Evolutionary conservation across 768 basidiomycete species (phyloP), one percentile per base, ranked within the genome.

Genomic region (Cyclocybe cylindracea): DNA sequence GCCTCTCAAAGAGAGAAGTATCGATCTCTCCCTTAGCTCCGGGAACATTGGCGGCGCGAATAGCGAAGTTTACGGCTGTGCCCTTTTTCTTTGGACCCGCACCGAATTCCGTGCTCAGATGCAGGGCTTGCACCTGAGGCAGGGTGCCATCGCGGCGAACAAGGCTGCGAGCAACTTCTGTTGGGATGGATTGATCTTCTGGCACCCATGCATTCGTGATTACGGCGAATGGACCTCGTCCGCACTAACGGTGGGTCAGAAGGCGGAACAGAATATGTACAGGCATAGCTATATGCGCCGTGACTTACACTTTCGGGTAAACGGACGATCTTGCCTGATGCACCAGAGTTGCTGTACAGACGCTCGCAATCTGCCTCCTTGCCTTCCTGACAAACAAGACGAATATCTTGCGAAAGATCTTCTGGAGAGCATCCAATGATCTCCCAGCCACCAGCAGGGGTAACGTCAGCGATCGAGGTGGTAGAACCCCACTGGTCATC

Each of bases 391-490:
- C 81, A 83, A 3, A 80, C 78, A 14, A 80, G 69, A 7, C 78
- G 75, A 44, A 81, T 74, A 38, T 78, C 75, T 54, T 81, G 79
- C 24, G 69, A 58, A 10, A 71, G 51, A 0, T 63, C 55, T 50
- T 73, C 68, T 3, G 74, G 61, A 34, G 71, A 66, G 58, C 82
- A 83, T 35, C 67, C 71, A 16, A 81, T 56, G 38, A 82, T 79
- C 29, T 71, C 67, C 80, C 80, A 83, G 19, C 80, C 82, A 14
- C 75, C 80, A 5, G 78, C 77, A n/a, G 69, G 54, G 2, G 77
- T 76, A 35, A 78, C 70, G 50, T 78, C 76, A 7, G 73, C 68
- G 18, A 77, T 77, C 8, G 73, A 64, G 36, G 56, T 59, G 1
- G 58, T 33, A 7, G 70, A 51, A 4, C 74, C 74, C 74, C 72